Evolutionary conservation across 2,329 filamentous ascomycete species (phyloP), one percentile per base, ranked within the genome.

Genomic region (Teratosphaeria zuluensis): DNA sequence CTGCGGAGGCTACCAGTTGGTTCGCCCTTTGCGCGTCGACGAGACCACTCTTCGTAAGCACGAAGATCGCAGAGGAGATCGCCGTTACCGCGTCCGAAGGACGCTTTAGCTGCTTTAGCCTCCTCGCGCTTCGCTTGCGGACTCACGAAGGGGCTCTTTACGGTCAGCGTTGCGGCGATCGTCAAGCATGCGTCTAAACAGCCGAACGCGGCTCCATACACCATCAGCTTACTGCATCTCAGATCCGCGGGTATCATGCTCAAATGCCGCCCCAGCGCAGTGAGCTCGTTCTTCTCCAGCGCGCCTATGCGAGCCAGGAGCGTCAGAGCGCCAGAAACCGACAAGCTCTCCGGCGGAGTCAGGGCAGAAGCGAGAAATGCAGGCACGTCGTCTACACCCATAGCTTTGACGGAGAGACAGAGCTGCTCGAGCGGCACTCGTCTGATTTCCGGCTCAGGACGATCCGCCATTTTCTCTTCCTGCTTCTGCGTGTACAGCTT

Each of bases 161-260:
- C 87, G 58, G 91, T 96, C n/a, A 99, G 80, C 48, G 97, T 94
- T 8, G 92, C 88, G 1, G 94, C 90, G 62, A 97, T 92, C 2
- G 88, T 91, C 58, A 97, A 81, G 64, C 88, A 91, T 56, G 92
- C 85, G 67, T 96, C 90, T 6, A 97, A 81, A 69, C 92, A 97
- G 35, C 89, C 89, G 69, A 99, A 97, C 59, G 95, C 91, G 16
- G 90, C 88, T 5, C 94, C 94, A 69, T 95, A 96, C 3, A 99
- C 89, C 81, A 99, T 90, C 35, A 99, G 81, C 74, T 99, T 99
- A 53, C 89, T 90, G 71, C 91, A 95, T 31, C 92, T 85, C 54
- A 99, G 80, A 69, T 99, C 94, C 0, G 92, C 90, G 1, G 94
- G 94, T 55, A 99, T 91, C 84, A 95, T 90, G 19, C 92, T 88